phyloP scores from a whole-genome alignment of 495 filamentous ascomycete genomes.

The Trichoderma reesei region DNA sequence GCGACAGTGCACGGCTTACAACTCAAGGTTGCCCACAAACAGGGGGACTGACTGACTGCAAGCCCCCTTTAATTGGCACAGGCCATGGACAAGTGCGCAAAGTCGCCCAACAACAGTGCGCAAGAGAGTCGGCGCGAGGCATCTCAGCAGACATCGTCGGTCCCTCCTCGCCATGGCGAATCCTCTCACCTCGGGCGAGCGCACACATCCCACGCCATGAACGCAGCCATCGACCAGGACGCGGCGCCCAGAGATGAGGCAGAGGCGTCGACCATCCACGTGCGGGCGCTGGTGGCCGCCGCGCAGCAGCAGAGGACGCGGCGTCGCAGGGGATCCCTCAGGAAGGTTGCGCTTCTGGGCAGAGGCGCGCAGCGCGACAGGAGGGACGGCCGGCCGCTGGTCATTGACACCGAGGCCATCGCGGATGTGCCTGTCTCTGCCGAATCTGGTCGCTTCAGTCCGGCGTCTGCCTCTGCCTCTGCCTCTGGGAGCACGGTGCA shows the following conservation, averaged over 20 bases:
- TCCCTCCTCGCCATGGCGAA: background rate
- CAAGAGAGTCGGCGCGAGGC: background rate
- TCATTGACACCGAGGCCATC: constrained; percentile 29
- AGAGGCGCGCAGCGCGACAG: constrained; percentile 53
- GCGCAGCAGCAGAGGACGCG: constrained; percentile 59
- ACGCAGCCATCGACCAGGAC: background rate
- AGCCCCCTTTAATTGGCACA: background rate
- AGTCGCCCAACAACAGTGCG: background rate
- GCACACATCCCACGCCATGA: background rate
- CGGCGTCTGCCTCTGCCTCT: background rate
- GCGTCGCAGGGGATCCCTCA: constrained; percentile 64
- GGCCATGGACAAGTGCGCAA: background rate
- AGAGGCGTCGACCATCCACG: background rate
- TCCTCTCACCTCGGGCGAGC: background rate
- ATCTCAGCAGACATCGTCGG: background rate
- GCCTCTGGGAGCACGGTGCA: constrained; percentile 1
- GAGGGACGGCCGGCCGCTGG: constrained; percentile 35
- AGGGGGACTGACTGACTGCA: background rate
- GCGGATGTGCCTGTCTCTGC: constrained; percentile 16
- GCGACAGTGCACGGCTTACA: background rate
- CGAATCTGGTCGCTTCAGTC: constrained; percentile 15
- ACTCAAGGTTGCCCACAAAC: background rate
- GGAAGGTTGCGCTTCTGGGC: constrained; percentile 71
- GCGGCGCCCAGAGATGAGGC: background rate
- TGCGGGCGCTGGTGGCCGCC: constrained; percentile 44